Evolutionary conservation across 306 rosid species (phyloP).

Genomic region (Cucurbita pepo): DNA sequence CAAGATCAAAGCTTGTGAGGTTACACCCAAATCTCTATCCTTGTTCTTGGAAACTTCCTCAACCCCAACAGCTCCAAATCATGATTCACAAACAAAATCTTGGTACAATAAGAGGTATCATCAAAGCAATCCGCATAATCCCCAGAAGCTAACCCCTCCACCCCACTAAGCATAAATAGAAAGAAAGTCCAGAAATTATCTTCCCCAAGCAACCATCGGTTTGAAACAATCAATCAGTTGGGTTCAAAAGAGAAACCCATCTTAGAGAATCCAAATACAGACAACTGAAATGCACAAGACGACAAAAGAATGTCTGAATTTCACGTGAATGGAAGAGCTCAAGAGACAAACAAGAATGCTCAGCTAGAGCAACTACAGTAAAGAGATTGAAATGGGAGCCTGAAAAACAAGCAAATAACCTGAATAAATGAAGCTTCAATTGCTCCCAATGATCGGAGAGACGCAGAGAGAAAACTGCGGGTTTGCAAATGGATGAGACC

Average conservation of each 20-base stretch:
- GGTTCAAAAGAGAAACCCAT: slow-evolving; percentile 3
- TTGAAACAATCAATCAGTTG: background rate
- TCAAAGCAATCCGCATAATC: background rate
- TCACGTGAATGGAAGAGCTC: slow-evolving; percentile 7
- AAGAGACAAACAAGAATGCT: slow-evolving; percentile 5
- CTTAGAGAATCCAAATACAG: background rate
- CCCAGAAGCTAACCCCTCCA: background rate
- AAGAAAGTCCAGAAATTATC: background rate
- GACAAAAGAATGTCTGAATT: slow-evolving; percentile 10
- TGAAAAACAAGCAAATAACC: background rate
- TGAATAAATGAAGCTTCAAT: background rate
- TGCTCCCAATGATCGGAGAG: background rate
- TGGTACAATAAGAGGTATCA: background rate
- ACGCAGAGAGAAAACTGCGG: background rate
- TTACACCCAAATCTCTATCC: background rate
- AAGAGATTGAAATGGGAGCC: background rate
- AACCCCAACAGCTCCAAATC: background rate
- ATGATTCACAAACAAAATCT: background rate
- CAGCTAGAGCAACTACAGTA: background rate
- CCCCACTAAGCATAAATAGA: background rate
- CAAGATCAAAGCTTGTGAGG: slow-evolving; percentile 6
- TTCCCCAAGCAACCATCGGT: background rate
- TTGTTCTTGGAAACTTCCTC: background rate
- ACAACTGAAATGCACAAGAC: background rate
- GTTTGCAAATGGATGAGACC: background rate